A percentile compares a stretch with the other conserved stretches of the same genome.
Evolutionary conservation across 2,329 filamentous ascomycete species (phyloP).

Genomic region (Trichophyton mentagrophytes): DNA sequence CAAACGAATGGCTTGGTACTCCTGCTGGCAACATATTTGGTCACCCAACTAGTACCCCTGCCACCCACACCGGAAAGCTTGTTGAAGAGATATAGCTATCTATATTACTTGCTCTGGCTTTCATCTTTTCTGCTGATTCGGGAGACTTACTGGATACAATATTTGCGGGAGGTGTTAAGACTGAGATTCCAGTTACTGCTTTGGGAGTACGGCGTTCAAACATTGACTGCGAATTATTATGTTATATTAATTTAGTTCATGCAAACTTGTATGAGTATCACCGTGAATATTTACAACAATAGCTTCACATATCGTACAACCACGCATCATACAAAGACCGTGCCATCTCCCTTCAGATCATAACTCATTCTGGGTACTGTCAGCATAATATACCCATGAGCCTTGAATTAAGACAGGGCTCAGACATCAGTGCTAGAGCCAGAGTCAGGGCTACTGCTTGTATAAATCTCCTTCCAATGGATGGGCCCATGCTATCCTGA

Average conservation of each 20-base stretch:
- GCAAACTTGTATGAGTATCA: neutral
- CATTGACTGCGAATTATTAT: no score
- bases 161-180: neutral
- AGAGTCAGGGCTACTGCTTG: neutral
- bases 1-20: constrained; percentile 37
- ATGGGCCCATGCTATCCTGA: neutral
- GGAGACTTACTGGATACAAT: neutral
- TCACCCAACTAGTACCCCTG: constrained; percentile 10
- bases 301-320: neutral
- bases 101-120: no score
- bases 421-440: neutral
- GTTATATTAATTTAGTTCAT: neutral
- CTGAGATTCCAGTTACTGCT: neutral
- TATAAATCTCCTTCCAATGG: neutral
- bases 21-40: constrained; percentile 31
- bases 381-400: neutral
- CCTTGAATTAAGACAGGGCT: neutral
- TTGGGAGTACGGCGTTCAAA: neutral
- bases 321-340: neutral
- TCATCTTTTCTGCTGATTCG: no score
- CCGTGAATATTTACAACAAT: neutral
- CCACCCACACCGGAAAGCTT: constrained; percentile 19
- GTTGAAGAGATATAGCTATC: constrained; percentile 27
- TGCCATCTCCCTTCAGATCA: neutral
- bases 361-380: neutral